Evolutionary conservation across 2,329 filamentous ascomycete genomes (phyloP), one percentile per base, ranked within the genome.

Genomic region (Reticulascus tulasneorum): DNA sequence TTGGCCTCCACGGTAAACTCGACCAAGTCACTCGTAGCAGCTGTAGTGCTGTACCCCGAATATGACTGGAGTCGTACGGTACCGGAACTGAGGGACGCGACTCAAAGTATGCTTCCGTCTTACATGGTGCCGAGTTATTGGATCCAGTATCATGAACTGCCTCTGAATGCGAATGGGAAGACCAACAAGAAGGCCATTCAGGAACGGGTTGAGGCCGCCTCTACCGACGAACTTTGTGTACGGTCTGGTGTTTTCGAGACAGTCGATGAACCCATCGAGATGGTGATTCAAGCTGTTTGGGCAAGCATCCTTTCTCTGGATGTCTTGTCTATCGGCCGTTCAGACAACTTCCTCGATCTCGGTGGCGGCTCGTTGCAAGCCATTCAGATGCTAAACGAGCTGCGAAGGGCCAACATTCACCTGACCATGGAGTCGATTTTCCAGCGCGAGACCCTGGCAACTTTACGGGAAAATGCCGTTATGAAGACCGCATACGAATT

Each of bases 101-200:
- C 43, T 42, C 11, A 35, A 27, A 24, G 23, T 7, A 31, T 24
- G 7, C 29, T 55, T 6, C 49, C 51, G 12, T 24, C 34, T 4
- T 53, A 51, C 33, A 53, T 54, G 50, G 38, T 53, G 3, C 53
- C 53, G 0, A 38, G 23, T 5, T 44, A 49, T 17, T 54, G 51
- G 48, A 19, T 54, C 2, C 44, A 44, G 0, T 28, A 48, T 3
- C 23, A 44, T 1, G 38, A 42, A 1, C 35, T 55, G 3, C 53
- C 53, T 0, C 40, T 44, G 7, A 55, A 47, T 21, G 32, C 37
- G 4, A 53, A 53, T 9, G 50, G 49, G 11, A 55, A 55, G 31
- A 41, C 49, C n/a, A 35, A 48, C 29, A 18, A 32, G 10, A 18
- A 30, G 7, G 13, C 4, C 7, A 28, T 37, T 5, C 35, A 24